Evolutionary conservation across 106 monocot genomes (phyloP), one percentile per base, ranked within the genome.

Genomic region (Narthecium ossifragum): DNA sequence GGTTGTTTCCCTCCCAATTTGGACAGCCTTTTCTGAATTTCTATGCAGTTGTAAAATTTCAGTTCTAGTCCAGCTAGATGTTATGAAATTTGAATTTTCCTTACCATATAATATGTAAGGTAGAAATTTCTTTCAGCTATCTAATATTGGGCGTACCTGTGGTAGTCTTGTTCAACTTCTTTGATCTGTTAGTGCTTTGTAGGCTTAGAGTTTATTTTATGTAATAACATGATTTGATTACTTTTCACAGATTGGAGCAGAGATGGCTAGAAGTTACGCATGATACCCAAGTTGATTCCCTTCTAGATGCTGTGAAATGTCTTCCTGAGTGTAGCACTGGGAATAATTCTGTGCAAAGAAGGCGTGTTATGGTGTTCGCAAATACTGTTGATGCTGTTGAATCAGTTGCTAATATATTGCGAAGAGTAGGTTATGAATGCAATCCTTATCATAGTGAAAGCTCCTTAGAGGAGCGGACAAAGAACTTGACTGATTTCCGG

Each of bases 341-440:
- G 34, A 57, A 76, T 53, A 71, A 61, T 62, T 11, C 43, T 65
- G 36, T 20, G 28, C 62, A 51, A 67, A 26, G 57, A 67, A 55
- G 46, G 39, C 75, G 96, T 5, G 82, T 84, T 22, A 98, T 90
- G 90, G 96, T 98, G 36, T 98, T 98, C 56, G 67, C 75, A 51
- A 98, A 98, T 72, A 98, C 90, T 17, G 90, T 98, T 34, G 81
- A 90, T 59, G 66, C 96, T 62, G 90, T 81, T 9, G 71, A 90
- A 51, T 80, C 90, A 37, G 78, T 98, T 1, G 67, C 70, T 33
- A 63, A 71, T 41, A 90, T 98, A 68, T 61, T 90, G 51, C 70
- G 73, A 26, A 80, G 64, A 69, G 83, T 69, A 62, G 84, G 73
- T 20, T 65, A 87, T 30, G 49, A 70, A 61, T 90, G 90, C 64